phyloP scores from a whole-genome alignment of 805 yeast species.

The Schwanniomyces pseudopolymorphus region DNA sequence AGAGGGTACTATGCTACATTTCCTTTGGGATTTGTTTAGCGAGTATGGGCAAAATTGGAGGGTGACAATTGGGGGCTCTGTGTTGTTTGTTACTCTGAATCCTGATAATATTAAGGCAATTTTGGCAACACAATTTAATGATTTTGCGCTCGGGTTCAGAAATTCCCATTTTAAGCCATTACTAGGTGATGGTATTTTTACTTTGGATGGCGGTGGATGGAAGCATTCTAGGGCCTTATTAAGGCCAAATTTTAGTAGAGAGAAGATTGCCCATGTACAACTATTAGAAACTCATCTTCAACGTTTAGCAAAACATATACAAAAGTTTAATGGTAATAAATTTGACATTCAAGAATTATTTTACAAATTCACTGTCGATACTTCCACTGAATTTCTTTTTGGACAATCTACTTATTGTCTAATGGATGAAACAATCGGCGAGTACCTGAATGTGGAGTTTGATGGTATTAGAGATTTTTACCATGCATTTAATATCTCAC shows the following conservation, averaged over 20 bases:
- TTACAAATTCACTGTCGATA: conserved; percentile 36
- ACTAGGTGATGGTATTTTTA: conserved; percentile 39
- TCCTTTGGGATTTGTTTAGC: conserved; percentile 6
- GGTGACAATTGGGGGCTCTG: conserved; percentile 18
- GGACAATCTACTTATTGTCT: conserved; percentile 35
- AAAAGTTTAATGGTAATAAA: conserved; percentile 15
- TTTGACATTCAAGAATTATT: conserved; percentile 35
- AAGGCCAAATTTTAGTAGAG: conserved; percentile 41
- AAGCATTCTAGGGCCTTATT: conserved; percentile 34
- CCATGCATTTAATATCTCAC: conserved; percentile 35
- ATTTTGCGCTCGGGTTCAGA: conserved; percentile 33
- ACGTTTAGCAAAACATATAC: conserved; percentile 22
- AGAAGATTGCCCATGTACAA: conserved; percentile 32
- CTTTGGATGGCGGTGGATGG: conserved; percentile 38
- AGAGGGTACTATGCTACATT: conserved; percentile 20
- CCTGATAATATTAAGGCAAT: conserved; percentile 37
- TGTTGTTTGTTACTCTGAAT: conserved; percentile 27
- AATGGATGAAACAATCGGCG: conserved; percentile 21
- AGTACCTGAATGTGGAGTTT: conserved; percentile 15
- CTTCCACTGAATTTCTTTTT: conserved; percentile 40
- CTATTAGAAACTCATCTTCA: conserved; percentile 31
- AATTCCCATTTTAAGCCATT: conserved; percentile 29
- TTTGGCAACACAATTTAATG: conserved; percentile 35
- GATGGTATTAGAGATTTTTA: conserved; percentile 21
- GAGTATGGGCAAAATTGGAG: conserved; percentile 12